Evolutionary conservation across 2,329 filamentous ascomycete genomes (phyloP).

Genomic region (Dactylellina sp.): DNA sequence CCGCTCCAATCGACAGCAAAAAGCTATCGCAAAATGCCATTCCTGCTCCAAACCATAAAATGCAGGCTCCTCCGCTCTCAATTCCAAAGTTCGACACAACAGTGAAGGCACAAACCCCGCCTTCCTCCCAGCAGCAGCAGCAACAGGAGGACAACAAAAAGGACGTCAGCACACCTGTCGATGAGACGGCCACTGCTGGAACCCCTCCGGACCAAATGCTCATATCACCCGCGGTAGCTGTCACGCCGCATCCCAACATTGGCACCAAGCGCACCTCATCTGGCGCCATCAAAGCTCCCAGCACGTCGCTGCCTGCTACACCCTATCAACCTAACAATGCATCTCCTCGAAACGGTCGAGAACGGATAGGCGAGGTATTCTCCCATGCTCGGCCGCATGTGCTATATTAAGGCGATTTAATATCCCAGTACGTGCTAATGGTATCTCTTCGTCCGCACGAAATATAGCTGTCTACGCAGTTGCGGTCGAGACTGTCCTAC

Average conservation of each 20-base stretch:
- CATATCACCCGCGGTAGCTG: conserved; percentile 34
- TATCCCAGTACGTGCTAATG: conserved; percentile 35
- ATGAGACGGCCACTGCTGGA: conserved; percentile 1
- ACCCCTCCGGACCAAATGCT: conserved; percentile 32
- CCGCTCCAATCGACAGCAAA: background rate
- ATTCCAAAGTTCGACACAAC: conserved; percentile 31
- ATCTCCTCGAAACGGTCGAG: conserved; percentile 50
- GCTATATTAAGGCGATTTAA: conserved; percentile 10
- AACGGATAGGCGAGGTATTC: conserved; percentile 56
- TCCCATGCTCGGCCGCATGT: conserved; percentile 30
- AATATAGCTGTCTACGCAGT: conserved; percentile 49
- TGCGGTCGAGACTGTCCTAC: conserved; percentile 51
- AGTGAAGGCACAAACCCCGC: background rate
- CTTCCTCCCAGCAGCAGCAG: conserved; percentile 1
- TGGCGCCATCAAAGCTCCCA: conserved; percentile 50
- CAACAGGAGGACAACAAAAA: conserved; percentile 1
- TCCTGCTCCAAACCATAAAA: background rate
- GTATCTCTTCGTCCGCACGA: conserved; percentile 1
- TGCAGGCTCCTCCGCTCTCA: conserved; percentile 29
- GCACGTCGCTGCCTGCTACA: conserved; percentile 49
- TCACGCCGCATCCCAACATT: conserved; percentile 36
- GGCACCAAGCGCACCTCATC: conserved; percentile 52
- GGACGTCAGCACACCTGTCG: conserved; percentile 23
- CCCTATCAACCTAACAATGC: conserved; percentile 47
- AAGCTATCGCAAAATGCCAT: background rate